Conservation (phyloP, 192 early-diverging fungal genomes). For the Coemansia sp. region DNA sequence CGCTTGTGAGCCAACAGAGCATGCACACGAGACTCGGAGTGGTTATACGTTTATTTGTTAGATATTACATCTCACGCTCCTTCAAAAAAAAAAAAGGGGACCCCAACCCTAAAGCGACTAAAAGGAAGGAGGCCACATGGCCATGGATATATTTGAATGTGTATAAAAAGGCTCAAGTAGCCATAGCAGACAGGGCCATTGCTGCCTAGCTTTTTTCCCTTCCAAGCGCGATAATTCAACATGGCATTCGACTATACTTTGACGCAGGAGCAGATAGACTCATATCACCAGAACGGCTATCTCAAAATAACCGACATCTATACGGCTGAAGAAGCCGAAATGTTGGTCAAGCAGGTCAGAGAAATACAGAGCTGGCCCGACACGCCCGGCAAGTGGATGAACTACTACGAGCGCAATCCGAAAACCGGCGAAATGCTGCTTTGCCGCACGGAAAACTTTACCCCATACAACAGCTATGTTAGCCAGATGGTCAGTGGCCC, state of each 20-base stretch:
- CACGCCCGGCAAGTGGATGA: slow-evolving; percentile 61
- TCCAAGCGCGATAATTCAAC: neutral
- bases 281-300: slow-evolving; percentile 54
- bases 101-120: too few relatives aligned
- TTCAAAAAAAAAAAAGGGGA: too few relatives aligned
- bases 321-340: slow-evolving; percentile 48
- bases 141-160: too few relatives aligned
- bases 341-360: slow-evolving; percentile 46
- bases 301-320: slow-evolving; percentile 59
- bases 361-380: slow-evolving; percentile 56
- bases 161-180: too few relatives aligned
- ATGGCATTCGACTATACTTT: slow-evolving; percentile 44
- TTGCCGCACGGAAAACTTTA: slow-evolving; percentile 64
- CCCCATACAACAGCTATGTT: slow-evolving; percentile 55
- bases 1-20: too few relatives aligned
- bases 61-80: too few relatives aligned
- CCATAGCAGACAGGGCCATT: too few relatives aligned
- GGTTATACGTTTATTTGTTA: too few relatives aligned
- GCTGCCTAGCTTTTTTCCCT: too few relatives aligned
- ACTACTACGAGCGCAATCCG: slow-evolving; percentile 61
- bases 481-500: slow-evolving; percentile 49
- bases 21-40: too few relatives aligned
- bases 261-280: slow-evolving; percentile 51
- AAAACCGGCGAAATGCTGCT: slow-evolving; percentile 48
- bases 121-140: too few relatives aligned